Evolutionary conservation across 495 filamentous ascomycete genomes (phyloP), one percentile per base, ranked within the genome.

Genomic region (Aspergillus conjunctus): DNA sequence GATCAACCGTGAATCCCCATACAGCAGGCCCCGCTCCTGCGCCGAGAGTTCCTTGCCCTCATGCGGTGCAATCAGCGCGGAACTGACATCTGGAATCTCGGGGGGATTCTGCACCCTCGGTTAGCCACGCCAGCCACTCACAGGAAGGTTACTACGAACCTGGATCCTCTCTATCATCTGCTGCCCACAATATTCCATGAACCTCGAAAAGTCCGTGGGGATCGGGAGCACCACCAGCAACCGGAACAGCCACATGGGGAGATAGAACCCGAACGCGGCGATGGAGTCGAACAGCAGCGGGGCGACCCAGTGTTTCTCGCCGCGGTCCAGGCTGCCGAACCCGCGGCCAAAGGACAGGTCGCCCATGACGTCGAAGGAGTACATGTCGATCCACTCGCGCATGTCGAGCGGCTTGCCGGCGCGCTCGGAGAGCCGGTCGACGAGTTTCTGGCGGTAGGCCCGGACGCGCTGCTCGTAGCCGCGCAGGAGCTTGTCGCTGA

Each of bases 281-380:
- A 75, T 59, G 5, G 67, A 67, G 9, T 63, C 59, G 14, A 60
- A 51, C 34, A 79, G 37, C 3, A 70, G 54, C 18, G 51, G 45
- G 12, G 79, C 61, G 1, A 65, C 68, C 39, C 64, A 71, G 59
- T 76, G 78, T 51, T 70, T 66, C 46, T 71, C 55, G 21, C 68
- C 60, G 30, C 66, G 59, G 49, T 71, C 60, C 0, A 83, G 63
- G 73, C 77, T 78, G 43, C 68, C 69, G 60, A 81, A 82, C 1
- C 72, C 73, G 34, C 69, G 66, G 4, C 73, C 77, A 61, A 83
- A 83, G 1, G 77, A 75, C 4, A 83, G 59, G 53, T 81, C 79
- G 3, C 78, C 79, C 73, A 83, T 79, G 12, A 82, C 68, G 57
- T 83, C 81, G 51, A 82, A 83, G 44, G 70, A 69, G 56, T 76